Base-by-base conservation (phyloP, 139 green algal genomes). In the Micractinium sp. region DNA sequence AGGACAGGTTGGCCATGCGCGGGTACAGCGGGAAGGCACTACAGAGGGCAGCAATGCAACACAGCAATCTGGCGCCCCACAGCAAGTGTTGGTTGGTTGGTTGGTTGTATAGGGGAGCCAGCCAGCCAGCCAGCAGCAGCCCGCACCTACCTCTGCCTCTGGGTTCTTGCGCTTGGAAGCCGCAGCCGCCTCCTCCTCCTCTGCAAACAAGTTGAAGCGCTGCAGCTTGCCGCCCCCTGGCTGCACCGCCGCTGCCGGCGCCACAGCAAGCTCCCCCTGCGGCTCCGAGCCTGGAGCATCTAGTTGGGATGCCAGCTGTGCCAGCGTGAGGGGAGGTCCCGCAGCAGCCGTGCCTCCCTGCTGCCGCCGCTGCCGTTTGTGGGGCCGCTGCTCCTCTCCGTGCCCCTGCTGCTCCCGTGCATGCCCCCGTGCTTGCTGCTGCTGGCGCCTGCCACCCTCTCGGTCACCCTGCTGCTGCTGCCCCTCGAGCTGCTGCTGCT, bases 141-240 rank as follows among this genome's bases (percentile, higher is more conserved):
- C 71, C 31, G 29, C 20, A 38, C 88, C 29, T 33, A 95, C 92
- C 92, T 93, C 85, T 1, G 89, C 89, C 56, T 97, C 93, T 23
- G 93, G 93, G 82, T 95, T 90, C 22, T 91, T 87, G 19, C 61
- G 76, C 36, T 81, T 71, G 71, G 36, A 39, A 3, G 75, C 74
- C 66, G 31, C 15, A 14, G 80, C 82, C 73, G 93, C 93, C 67
- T 92, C 89, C 73, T 94, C 93, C 67, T 92, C 89, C 22, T 93
- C 91, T 9, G 85, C 87, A 87, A 92, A 92, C 69, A 95, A 87
- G 67, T 94, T 95, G 87, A 97, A 94, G 85, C 96, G 95, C 76
- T 95, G 86, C 35, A 90, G 76, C 23, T 75, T 76, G 79, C n/a
- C 31, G 7, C 29, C 16, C 25, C 35, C 69, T 14, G 39, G 76